A percentile compares a stretch with the other conserved stretches of the same genome.
Conservation (phyloP, 2,329 filamentous ascomycete genomes). For the Botrytis sinoallii region DNA sequence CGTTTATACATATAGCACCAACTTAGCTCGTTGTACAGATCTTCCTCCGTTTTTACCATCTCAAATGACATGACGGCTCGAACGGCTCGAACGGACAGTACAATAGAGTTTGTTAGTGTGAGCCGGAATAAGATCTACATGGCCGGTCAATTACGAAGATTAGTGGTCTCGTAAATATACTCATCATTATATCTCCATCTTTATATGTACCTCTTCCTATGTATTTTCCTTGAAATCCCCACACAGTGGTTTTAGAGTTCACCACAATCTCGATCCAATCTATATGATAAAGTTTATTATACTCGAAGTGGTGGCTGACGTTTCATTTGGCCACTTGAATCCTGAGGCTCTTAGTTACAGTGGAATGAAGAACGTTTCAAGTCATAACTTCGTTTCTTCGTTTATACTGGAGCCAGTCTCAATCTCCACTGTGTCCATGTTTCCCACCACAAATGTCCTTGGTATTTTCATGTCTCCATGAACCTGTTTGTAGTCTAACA, state of each 20-base stretch:
- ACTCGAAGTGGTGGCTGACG: neutral
- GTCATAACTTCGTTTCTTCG: neutral
- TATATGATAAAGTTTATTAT: neutral
- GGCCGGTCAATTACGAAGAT: neutral
- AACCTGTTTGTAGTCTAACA: neutral
- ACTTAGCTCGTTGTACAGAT: neutral
- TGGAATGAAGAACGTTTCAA: neutral
- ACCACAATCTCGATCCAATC: neutral
- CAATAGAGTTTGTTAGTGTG: neutral
- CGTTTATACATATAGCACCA: neutral
- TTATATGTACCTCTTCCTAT: neutral
- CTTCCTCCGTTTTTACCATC: neutral
- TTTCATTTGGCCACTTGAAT: neutral
- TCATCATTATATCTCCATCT: neutral
- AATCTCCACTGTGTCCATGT: neutral
- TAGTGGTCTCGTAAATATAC: neutral
- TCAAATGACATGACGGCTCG: neutral
- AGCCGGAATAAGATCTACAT: neutral
- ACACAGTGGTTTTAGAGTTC: neutral
- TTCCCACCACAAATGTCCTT: neutral
- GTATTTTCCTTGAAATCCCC: neutral
- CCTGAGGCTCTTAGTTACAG: neutral
- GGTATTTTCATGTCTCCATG: slow-evolving; percentile 10
- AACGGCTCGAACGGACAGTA: neutral
- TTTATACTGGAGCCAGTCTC: neutral